Evolutionary conservation across 352 stramenopile genomes (phyloP).

Genomic region (Globisporangium ultimum): DNA sequence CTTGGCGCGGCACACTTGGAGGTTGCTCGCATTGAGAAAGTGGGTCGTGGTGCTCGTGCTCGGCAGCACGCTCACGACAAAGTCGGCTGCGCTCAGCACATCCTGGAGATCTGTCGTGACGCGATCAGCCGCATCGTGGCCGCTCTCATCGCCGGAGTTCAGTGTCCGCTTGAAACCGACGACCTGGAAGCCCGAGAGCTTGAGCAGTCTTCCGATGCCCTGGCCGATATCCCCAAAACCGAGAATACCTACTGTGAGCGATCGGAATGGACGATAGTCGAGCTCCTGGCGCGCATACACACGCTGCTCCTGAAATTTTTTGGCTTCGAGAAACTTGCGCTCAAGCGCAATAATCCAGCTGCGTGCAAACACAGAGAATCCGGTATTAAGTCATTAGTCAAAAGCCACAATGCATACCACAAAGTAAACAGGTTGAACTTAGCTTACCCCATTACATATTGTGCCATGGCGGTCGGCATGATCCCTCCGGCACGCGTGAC

Average conservation of each 20-base stretch:
- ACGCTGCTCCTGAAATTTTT: slow-evolving; percentile 30
- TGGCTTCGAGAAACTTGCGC: slow-evolving; percentile 54
- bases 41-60: slow-evolving; percentile 70
- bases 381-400: not conserved
- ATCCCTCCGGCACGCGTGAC: slow-evolving; percentile 59
- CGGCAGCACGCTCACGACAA: slow-evolving; percentile 82
- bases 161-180: slow-evolving; percentile 66
- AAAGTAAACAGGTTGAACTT: too few species aligned
- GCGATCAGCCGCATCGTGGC: slow-evolving; percentile 21
- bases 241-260: slow-evolving; percentile 52
- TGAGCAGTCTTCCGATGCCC: slow-evolving; percentile 46
- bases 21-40: slow-evolving; percentile 45
- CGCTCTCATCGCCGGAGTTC: slow-evolving; percentile 14
- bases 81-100: slow-evolving; percentile 53
- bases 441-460: slow-evolving; percentile 59
- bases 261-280: slow-evolving; percentile 39
- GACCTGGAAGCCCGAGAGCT: slow-evolving; percentile 52
- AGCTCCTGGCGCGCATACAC: slow-evolving; percentile 33
- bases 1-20: slow-evolving; percentile 44
- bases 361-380: not conserved
- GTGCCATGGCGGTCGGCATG: slow-evolving; percentile 50
- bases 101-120: slow-evolving; percentile 46
- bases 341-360: slow-evolving; percentile 63
- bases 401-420: not conserved
- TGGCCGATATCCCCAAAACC: slow-evolving; percentile 64